Evolutionary conservation across 257 asterid species (phyloP).

Genomic region (Parsonsia alboflavescens): DNA sequence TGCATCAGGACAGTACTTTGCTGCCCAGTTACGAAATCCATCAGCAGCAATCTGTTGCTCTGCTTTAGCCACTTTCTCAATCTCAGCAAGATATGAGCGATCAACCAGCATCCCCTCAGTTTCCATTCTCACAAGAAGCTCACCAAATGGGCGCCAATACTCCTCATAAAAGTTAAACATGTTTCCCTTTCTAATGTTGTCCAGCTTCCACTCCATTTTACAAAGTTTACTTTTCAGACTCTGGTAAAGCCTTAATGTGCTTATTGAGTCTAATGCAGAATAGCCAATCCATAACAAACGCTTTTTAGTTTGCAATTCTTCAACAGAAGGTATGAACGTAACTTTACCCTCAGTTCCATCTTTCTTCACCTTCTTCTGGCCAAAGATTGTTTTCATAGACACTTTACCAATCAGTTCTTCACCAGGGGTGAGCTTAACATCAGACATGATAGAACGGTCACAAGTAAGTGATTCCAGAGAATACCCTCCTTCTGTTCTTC

Average conservation of each 20-base stretch:
- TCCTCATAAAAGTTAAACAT: conserved; percentile 67
- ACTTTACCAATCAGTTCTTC: conserved; percentile 72
- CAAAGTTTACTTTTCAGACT: conserved; percentile 69
- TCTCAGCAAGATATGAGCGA: conserved; percentile 81
- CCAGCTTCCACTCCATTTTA: conserved; percentile 58
- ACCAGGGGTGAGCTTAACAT: conserved; percentile 55
- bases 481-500: conserved; percentile 81
- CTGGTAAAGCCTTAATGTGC: conserved; percentile 80
- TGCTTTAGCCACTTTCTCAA: conserved; percentile 78
- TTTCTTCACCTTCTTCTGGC: conserved; percentile 64
- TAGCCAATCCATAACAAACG: conserved; percentile 79
- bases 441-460: conserved; percentile 61
- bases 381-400: conserved; percentile 88
- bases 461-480: conserved; percentile 92
- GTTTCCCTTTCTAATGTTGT: conserved; percentile 63
- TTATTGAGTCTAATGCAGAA: conserved; percentile 86
- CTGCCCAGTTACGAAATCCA: conserved; percentile 91
- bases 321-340: conserved; percentile 68
- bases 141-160: conserved; percentile 92
- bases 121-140: conserved; percentile 88
- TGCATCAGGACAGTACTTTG: conserved; percentile 80
- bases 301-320: conserved; percentile 75
- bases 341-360: conserved; percentile 92
- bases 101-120: conserved; percentile 91
- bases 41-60: conserved; percentile 83